A percentile compares a stretch with the other conserved stretches of the same genome.
Conservation (phyloP, 441 rosid genomes). For the Omphalea diandra region DNA sequence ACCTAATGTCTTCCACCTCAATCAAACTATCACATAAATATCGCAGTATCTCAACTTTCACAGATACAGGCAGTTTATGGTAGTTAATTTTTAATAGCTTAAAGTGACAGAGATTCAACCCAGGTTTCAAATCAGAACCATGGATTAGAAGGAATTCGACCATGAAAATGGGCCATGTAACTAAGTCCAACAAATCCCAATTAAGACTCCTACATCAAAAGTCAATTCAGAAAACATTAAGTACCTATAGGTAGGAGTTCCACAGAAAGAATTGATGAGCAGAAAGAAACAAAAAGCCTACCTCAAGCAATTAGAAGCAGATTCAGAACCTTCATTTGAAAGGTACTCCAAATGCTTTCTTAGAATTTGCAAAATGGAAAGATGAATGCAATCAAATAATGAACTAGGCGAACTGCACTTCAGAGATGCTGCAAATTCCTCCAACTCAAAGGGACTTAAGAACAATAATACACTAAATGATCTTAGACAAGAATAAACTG, state of each 20-base stretch:
- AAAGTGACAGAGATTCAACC: conserved; percentile 46
- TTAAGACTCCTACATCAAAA: conserved; percentile 71
- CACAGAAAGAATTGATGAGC: conserved; percentile 6
- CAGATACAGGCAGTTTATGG: conserved; percentile 53
- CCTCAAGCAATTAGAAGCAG: conserved; percentile 88
- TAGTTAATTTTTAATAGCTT: conserved; percentile 61
- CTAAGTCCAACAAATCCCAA: conserved; percentile 86
- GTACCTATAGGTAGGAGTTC: neutral
- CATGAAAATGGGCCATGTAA: conserved; percentile 93
- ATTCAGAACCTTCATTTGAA: conserved; percentile 70
- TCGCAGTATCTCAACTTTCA: conserved; percentile 77
- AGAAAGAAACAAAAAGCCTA: conserved; percentile 30
- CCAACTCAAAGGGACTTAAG: conserved; percentile 80
- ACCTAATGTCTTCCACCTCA: conserved; percentile 68
- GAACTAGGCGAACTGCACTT: conserved; percentile 54
- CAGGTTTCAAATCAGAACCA: conserved; percentile 56
- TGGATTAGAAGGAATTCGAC: conserved; percentile 79
- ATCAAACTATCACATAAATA: conserved; percentile 76
- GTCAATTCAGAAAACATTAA: conserved; percentile 28
- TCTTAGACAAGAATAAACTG: conserved; percentile 79
- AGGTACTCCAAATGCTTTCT: conserved; percentile 64
- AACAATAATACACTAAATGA: conserved; percentile 71
- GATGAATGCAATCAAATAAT: conserved; percentile 76
- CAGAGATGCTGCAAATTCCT: conserved; percentile 82
- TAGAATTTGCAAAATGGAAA: conserved; percentile 67